phyloP scores from a whole-genome alignment of 2,329 filamentous ascomycete species.

The Nectriaceae sp. region DNA sequence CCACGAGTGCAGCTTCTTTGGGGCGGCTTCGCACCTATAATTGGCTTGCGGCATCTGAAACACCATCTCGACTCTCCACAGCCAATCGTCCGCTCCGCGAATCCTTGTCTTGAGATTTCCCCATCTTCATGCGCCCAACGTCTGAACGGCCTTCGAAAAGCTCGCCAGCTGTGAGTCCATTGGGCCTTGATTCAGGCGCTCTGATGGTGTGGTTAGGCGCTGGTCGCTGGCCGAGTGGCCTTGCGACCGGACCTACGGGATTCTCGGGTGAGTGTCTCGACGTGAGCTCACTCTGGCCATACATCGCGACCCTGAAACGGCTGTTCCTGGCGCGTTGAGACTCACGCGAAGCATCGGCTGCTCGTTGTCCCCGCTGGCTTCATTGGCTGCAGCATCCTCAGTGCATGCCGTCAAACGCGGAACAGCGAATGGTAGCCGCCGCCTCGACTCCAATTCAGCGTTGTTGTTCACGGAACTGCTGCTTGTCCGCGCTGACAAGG shows the following conservation, averaged over 20 bases:
- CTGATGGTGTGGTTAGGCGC: conserved; percentile 21
- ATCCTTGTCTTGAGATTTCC: conserved; percentile 25
- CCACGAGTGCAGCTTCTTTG: conserved; percentile 9
- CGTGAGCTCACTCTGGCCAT: conserved; percentile 18
- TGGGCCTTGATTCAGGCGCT: conserved; percentile 13
- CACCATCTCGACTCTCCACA: conserved; percentile 19
- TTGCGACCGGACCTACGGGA: conserved; percentile 14
- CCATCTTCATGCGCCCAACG: conserved; percentile 4
- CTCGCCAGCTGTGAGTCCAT: conserved; percentile 8
- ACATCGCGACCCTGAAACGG: conserved; percentile 28
- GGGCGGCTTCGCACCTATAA: neutral
- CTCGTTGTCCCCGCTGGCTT: conserved; percentile 8
- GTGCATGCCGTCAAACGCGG: conserved; percentile 11
- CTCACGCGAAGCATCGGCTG: conserved; percentile 5
- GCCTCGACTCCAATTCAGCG: neutral
- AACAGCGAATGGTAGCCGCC: conserved; percentile 11
- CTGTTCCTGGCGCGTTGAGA: conserved; percentile 13
- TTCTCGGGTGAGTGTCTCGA: conserved; percentile 13
- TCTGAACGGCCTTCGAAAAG: conserved; percentile 1
- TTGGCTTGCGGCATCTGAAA: conserved; percentile 22
- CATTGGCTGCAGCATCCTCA: conserved; percentile 8
- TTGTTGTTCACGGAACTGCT: conserved; percentile 1
- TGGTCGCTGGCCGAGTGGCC: conserved; percentile 21
- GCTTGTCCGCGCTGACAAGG: conserved; percentile 1
- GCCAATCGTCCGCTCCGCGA: conserved; percentile 23